Percentiles rank a stretch among this genome's conserved stretches.
Evolutionary conservation across 352 stramenopile species (phyloP).

Genomic region (Pythium oligandrum): DNA sequence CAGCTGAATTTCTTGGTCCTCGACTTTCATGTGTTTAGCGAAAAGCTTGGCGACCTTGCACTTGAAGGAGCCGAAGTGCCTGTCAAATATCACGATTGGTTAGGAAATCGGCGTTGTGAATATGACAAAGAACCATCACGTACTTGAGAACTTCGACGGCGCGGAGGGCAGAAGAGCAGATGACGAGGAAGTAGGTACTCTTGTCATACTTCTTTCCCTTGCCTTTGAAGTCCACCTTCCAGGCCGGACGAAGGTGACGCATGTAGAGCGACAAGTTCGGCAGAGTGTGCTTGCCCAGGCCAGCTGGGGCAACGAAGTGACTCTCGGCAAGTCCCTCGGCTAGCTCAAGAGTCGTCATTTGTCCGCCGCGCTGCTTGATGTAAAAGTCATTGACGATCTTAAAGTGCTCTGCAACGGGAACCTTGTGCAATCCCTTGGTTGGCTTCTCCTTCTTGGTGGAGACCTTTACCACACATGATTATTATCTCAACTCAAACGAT

Average conservation of each 20-base stretch:
- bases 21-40: slow-evolving; percentile 90
- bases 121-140: slow-evolving; percentile 11
- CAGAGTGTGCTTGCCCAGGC: slow-evolving; percentile 79
- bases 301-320: slow-evolving; percentile 55
- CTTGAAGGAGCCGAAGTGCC: slow-evolving; percentile 77
- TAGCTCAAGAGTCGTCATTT: slow-evolving; percentile 81
- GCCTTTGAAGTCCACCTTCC: slow-evolving; percentile 73
- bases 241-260: slow-evolving; percentile 60
- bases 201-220: slow-evolving; percentile 82
- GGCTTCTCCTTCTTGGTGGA: slow-evolving; percentile 24
- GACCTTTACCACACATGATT: slow-evolving; percentile 2
- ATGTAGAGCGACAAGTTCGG: slow-evolving; percentile 70
- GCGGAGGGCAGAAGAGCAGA: slow-evolving; percentile 89
- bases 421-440: slow-evolving; percentile 73
- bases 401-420: slow-evolving; percentile 71
- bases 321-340: slow-evolving; percentile 73
- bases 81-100: slow-evolving; percentile 6
- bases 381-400: slow-evolving; percentile 81
- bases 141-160: slow-evolving; percentile 93
- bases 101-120: too few species aligned
- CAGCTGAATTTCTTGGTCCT: slow-evolving; percentile 87
- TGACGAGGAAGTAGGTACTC: slow-evolving; percentile 88
- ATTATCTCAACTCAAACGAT: too few species aligned
- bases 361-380: slow-evolving; percentile 63
- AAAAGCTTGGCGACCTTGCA: slow-evolving; percentile 95